These are phyloP conservation scores for Leptographium flavum DNA, from an alignment of 2,329 filamentous ascomycete genomes.

Conservation along the genomic window DNA sequence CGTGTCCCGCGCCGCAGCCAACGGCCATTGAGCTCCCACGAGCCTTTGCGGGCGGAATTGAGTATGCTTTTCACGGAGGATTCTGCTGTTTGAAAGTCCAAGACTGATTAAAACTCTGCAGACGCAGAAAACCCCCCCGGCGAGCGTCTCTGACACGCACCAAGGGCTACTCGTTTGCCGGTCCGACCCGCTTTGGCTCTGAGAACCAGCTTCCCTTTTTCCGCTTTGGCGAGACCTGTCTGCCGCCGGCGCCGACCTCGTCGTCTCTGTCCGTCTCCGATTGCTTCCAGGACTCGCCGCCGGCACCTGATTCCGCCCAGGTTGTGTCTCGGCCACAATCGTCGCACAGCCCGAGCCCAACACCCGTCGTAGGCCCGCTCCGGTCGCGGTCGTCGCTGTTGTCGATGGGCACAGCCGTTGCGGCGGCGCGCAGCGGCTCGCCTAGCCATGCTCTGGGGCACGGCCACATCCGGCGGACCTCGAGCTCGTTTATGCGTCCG, in stretches of 20 bases:
- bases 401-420: constrained; percentile 31
- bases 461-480: constrained; percentile 55
- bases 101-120: constrained; percentile 19
- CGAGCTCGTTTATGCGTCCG: constrained; percentile 58
- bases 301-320: constrained; percentile 25
- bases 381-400: constrained; percentile 53
- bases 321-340: constrained; percentile 18
- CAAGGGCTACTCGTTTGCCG: constrained; percentile 60
- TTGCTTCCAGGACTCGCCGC: constrained; percentile 69
- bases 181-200: constrained; percentile 42
- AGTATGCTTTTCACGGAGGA: constrained; percentile 10
- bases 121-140: constrained; percentile 53
- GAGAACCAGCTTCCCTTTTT: constrained; percentile 60
- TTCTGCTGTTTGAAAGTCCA: constrained; percentile 11
- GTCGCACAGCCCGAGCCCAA: constrained; percentile 36
- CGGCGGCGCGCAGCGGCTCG: constrained; percentile 49
- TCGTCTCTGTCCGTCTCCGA: constrained; percentile 58
- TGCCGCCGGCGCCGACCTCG: constrained; percentile 21
- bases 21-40: not conserved
- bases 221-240: constrained; percentile 44
- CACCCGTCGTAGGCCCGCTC: constrained; percentile 33
- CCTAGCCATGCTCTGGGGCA: constrained; percentile 25
- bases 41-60: not conserved
- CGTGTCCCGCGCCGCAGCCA: constrained; percentile 15
- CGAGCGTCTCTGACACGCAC: constrained; percentile 61